Conservation (phyloP, 2,329 filamentous ascomycete species). For the Scedosporium aurantiacum region DNA sequence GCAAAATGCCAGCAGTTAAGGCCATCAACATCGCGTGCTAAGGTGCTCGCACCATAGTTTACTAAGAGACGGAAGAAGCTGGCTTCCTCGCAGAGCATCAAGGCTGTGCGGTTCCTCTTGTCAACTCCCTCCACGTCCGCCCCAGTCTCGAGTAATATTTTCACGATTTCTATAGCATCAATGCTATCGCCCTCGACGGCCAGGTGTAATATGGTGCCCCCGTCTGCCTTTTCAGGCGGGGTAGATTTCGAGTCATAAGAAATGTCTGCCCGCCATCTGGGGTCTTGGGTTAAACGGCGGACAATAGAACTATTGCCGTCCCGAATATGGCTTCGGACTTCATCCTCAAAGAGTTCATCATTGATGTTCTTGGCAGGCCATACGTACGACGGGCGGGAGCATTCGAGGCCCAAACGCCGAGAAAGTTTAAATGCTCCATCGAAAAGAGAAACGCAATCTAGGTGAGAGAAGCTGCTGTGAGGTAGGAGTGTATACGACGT, state of each 20-base stretch:
- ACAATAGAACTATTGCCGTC: not conserved
- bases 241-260: not conserved
- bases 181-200: not conserved
- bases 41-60: not conserved
- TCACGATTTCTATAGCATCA: not conserved
- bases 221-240: not conserved
- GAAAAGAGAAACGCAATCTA: not conserved
- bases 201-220: conserved; percentile 1
- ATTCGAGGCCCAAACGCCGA: not conserved
- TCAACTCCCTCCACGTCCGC: not conserved
- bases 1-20: conserved; percentile 27
- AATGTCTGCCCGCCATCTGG: not conserved
- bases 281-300: not conserved
- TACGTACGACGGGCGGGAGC: not conserved
- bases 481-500: not conserved
- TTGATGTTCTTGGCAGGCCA: not conserved
- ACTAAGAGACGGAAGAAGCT: not conserved
- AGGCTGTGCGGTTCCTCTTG: not conserved
- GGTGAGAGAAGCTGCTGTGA: not conserved
- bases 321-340: not conserved
- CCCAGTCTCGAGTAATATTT: not conserved
- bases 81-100: conserved; percentile 3
- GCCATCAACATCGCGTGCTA: conserved; percentile 10
- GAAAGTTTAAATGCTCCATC: not conserved
- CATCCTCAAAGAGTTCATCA: not conserved